A percentile compares a stretch with the other conserved stretches of the same genome.
Evolutionary conservation across 768 basidiomycete genomes (phyloP).

Genomic region (Russula olivacea): DNA sequence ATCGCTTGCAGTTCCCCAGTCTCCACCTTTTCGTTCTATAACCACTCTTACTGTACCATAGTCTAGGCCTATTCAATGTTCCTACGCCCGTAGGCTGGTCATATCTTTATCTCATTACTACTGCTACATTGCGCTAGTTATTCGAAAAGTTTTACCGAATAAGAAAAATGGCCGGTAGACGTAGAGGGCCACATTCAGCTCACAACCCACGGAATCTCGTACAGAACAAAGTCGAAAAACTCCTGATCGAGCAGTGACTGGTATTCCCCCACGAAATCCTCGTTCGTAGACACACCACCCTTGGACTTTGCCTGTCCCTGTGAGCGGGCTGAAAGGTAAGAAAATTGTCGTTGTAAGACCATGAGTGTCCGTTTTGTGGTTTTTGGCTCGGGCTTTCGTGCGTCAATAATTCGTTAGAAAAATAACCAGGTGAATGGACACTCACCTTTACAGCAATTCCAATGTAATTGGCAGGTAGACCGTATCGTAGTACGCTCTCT

Average conservation of each 20-base stretch:
- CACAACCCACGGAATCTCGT: conserved; percentile 88
- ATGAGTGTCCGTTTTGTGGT: conserved; percentile 71
- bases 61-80: conserved; percentile 36
- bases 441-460: conserved; percentile 76
- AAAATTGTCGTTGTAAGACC: conserved; percentile 68
- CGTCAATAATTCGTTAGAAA: neutral
- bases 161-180: conserved; percentile 17
- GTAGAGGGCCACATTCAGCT: conserved; percentile 36
- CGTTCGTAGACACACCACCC: conserved; percentile 37
- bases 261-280: conserved; percentile 86
- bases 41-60: conserved; percentile 33
- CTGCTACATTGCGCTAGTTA: conserved; percentile 23
- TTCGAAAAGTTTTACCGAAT: conserved; percentile 14
- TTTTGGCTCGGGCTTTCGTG: conserved; percentile 76
- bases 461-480: conserved; percentile 85
- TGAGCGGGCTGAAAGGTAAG: conserved; percentile 71
- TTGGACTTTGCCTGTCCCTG: conserved; percentile 44
- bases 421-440: neutral
- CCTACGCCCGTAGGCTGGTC: conserved; percentile 51
- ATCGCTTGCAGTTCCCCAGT: conserved; percentile 11
- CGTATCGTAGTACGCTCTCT: conserved; percentile 93
- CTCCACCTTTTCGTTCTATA: conserved; percentile 15
- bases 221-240: conserved; percentile 91
- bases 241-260: conserved; percentile 92
- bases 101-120: conserved; percentile 47